Base-by-base conservation (phyloP, 2,329 filamentous ascomycete species). In the Dactylellina sp. region DNA sequence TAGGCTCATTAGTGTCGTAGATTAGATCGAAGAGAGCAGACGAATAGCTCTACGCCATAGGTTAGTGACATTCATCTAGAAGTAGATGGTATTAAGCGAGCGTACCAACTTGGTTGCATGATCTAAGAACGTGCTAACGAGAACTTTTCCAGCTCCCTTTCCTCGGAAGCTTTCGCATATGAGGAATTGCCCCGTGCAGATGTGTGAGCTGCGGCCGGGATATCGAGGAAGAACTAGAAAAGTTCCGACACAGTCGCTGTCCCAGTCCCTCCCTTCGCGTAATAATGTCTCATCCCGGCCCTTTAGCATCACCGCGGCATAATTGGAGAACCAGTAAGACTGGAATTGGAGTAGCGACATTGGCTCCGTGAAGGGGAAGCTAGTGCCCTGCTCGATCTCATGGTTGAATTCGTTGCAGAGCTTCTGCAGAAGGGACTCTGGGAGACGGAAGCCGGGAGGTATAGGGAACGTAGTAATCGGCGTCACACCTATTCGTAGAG, bases 161-260 rank as follows among this genome's bases (percentile, higher is more conserved):
- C 90, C 90, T 74, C 90, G 88, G 57, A 89, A 86, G 11, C 88
- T 88, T 79, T 90, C 88, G 7, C 89, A 92, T 71, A 92, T 89
- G 59, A 93, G 84, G 79, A 93, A 92, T 32, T 89, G 89, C 70
- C 88, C 93, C 79, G 96, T 97, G 80, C 89, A 91, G 57, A 91
- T 85, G 82, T 92, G 89, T 78, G 87, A 90, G 78, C 87, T 89
- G 57, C 89, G 83, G n/a, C 89, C 77, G 4, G 65, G 65, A 49
- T 61, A 71, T 46, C 63, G 52, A n/a, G 64, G 59, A 18, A 71
- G 49, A 0, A 70, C 63, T 0, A 63, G 46, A 39, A 71, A 71
- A 6, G 65, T 65, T 22, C 60, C 64, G 47, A 91, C 80, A 77
- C 89, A 91, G 71, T 87, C 82, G 76, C 86, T 86, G 55, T 84